phyloP scores from a whole-genome alignment of 1,284 basidiomycete genomes.

The Fomitopsis pinicola region DNA sequence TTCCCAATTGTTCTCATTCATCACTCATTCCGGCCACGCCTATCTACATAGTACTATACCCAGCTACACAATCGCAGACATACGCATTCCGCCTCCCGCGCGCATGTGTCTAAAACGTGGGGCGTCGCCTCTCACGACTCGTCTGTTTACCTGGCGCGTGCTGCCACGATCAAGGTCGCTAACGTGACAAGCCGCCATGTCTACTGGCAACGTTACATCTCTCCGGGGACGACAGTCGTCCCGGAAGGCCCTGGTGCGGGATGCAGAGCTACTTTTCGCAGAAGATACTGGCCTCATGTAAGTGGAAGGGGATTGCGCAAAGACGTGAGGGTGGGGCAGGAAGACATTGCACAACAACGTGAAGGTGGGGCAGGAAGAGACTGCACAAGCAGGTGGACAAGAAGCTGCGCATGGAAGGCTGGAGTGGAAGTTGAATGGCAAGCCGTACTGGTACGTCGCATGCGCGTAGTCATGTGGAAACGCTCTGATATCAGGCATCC shows the following conservation, averaged over 20 bases:
- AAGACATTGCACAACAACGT: too few species aligned
- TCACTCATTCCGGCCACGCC: too few species aligned
- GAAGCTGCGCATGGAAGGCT: slow-evolving; percentile 74
- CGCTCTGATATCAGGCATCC: slow-evolving; percentile 48
- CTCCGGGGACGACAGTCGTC: slow-evolving; percentile 35
- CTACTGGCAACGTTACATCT: too few species aligned
- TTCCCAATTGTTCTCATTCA: too few species aligned
- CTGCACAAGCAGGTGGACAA: slow-evolving; percentile 73
- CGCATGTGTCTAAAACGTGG: too few species aligned
- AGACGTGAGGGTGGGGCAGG: slow-evolving; percentile 86
- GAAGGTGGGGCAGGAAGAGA: slow-evolving; percentile 81
- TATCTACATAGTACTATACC: too few species aligned
- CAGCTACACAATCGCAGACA: too few species aligned
- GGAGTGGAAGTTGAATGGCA: slow-evolving; percentile 85
- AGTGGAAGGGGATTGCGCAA: slow-evolving; percentile 75
- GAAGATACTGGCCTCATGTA: slow-evolving; percentile 69
- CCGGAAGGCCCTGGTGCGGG: slow-evolving; percentile 53
- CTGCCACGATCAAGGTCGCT: too few species aligned
- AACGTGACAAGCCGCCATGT: too few species aligned
- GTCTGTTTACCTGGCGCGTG: too few species aligned
- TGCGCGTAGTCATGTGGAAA: not conserved
- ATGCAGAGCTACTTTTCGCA: slow-evolving; percentile 61
- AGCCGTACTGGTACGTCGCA: slow-evolving; percentile 69
- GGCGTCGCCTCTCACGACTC: too few species aligned
- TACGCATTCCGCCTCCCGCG: too few species aligned